phyloP scores from a whole-genome alignment of 495 filamentous ascomycete species.

The Hypoxylon crocopeplum region DNA sequence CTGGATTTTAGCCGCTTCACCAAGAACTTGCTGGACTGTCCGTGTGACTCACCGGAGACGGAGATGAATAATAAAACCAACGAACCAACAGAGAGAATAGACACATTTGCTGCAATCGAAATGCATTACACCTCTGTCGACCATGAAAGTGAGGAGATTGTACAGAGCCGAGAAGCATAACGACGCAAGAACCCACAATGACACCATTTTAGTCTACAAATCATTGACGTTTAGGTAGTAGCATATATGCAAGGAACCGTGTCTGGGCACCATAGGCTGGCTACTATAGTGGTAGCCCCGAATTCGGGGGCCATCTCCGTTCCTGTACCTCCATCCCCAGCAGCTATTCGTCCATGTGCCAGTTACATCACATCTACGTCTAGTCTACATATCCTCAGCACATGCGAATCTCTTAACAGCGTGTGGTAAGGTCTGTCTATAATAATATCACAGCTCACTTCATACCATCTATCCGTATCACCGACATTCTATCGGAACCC shows the following conservation, averaged over 20 bases:
- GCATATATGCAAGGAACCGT: slow-evolving; percentile 22
- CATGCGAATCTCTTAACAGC: neutral
- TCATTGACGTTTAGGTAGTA: slow-evolving; percentile 17
- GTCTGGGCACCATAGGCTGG: slow-evolving; percentile 13
- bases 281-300: slow-evolving; percentile 6
- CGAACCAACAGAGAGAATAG: no score
- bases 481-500: no score
- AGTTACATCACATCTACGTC: neutral
- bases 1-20: no score
- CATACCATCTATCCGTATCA: no score
- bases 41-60: no score
- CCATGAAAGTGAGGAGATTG: neutral
- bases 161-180: slow-evolving; percentile 9
- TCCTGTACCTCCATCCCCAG: neutral
- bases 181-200: slow-evolving; percentile 21
- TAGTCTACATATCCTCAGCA: neutral
- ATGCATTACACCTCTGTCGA: slow-evolving; percentile 4
- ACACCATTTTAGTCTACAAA: slow-evolving; percentile 35
- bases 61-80: no score
- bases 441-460: no score
- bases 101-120: neutral
- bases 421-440: no score
- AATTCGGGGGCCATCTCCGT: slow-evolving; percentile 9
- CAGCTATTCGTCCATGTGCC: neutral
- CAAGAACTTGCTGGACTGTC: no score